Percentiles rank a stretch among this genome's conserved stretches.
Evolutionary conservation across 192 early-diverging fungal genomes (phyloP).

Genomic region (Coemansia sp.): DNA sequence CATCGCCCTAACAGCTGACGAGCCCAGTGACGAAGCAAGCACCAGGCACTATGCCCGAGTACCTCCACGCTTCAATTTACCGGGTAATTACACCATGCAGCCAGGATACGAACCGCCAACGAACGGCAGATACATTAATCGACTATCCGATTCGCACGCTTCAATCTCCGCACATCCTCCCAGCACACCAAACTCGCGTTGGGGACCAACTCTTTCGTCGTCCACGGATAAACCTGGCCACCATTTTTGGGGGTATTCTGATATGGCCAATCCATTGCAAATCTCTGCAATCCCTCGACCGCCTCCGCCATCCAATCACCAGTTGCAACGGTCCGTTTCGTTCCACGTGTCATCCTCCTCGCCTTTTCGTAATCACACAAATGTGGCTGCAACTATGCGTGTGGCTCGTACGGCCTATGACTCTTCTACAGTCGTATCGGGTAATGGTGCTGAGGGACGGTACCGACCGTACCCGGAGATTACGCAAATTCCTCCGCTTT

Average conservation of each 20-base stretch:
- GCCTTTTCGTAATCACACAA: not conserved
- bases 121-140: not conserved
- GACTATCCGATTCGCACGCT: not conserved
- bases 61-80: not conserved
- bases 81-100: not conserved
- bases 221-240: not conserved
- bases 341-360: not conserved
- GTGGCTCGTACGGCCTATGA: conserved; percentile 14
- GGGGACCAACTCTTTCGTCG: too few species aligned
- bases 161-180: conserved; percentile 2
- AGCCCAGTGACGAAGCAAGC: too few species aligned
- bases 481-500: not conserved
- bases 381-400: not conserved
- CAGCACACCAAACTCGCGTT: too few species aligned
- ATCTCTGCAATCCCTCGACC: not conserved
- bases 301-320: not conserved
- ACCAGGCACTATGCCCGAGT: too few species aligned
- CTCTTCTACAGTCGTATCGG: not conserved
- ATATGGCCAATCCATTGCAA: not conserved
- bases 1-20: too few species aligned
- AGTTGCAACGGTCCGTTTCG: not conserved
- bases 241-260: too few species aligned
- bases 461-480: conserved; percentile 51
- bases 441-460: conserved; percentile 11
- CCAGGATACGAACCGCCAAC: not conserved